Evolutionary conservation across 805 yeast species (phyloP).

Genomic region (Tetrapisispora phaffii): DNA sequence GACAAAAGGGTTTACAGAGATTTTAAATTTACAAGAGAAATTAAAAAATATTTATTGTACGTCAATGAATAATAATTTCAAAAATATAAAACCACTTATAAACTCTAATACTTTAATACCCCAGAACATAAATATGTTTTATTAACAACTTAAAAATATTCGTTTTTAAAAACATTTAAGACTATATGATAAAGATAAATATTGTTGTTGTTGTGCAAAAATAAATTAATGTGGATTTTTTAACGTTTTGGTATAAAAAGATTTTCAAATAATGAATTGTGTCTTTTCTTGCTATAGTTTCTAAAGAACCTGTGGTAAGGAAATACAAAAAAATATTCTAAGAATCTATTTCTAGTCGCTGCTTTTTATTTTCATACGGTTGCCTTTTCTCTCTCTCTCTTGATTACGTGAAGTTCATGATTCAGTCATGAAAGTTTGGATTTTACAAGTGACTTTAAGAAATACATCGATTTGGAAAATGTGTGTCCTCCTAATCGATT

Average conservation of each 20-base stretch:
- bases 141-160: neutral
- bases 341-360: neutral
- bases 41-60: too few relatives aligned
- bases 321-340: neutral
- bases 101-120: neutral
- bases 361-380: too few relatives aligned
- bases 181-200: neutral
- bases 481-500: too few relatives aligned
- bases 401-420: too few relatives aligned
- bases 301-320: too few relatives aligned
- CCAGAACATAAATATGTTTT: neutral
- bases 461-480: too few relatives aligned
- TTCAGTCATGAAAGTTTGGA: too few relatives aligned
- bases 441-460: too few relatives aligned
- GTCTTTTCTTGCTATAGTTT: neutral
- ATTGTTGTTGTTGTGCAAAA: neutral
- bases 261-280: neutral
- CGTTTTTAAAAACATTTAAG: neutral
- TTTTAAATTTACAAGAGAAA: constrained; percentile 19
- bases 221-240: neutral
- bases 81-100: too few relatives aligned
- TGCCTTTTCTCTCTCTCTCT: too few relatives aligned
- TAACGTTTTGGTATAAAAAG: neutral
- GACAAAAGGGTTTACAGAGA: constrained; percentile 32
- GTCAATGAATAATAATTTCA: too few relatives aligned